A percentile compares a stretch with the other conserved stretches of the same genome.
Conservation (phyloP, 805 yeast genomes). For the Naumovozyma baii region DNA sequence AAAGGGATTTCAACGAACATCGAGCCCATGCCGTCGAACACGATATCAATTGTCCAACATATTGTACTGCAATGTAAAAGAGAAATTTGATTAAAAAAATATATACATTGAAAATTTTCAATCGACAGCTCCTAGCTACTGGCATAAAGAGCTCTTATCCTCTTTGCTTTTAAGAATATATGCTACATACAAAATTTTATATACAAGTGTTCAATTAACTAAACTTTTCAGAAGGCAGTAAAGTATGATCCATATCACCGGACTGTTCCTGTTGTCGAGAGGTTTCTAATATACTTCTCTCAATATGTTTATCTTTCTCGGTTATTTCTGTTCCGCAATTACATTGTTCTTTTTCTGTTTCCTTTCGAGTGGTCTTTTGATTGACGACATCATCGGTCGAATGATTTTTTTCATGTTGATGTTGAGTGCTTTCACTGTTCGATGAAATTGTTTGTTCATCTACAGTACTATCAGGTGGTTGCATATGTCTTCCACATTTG, state of each 20-base stretch:
- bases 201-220: no score
- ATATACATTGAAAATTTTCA: no score
- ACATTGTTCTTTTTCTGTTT: constrained; percentile 4
- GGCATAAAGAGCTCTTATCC: no score
- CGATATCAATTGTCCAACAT: background rate
- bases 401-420: background rate
- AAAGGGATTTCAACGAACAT: background rate
- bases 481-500: constrained; percentile 22
- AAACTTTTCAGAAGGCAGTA: constrained; percentile 22
- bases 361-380: background rate
- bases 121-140: no score
- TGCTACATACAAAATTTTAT: no score
- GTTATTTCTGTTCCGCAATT: constrained; percentile 8
- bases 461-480: background rate
- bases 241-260: constrained; percentile 25
- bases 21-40: background rate
- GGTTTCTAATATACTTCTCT: constrained; percentile 18
- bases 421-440: background rate
- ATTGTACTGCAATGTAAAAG: no score
- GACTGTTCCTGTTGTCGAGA: constrained; percentile 23
- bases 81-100: no score
- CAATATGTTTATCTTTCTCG: constrained; percentile 17
- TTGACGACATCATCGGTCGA: background rate
- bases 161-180: no score
- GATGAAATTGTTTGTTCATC: background rate